These are phyloP conservation scores for Calonectria leucothoes DNA, from an alignment of 2,329 filamentous ascomycete genomes.

Conservation along the genomic window DNA sequence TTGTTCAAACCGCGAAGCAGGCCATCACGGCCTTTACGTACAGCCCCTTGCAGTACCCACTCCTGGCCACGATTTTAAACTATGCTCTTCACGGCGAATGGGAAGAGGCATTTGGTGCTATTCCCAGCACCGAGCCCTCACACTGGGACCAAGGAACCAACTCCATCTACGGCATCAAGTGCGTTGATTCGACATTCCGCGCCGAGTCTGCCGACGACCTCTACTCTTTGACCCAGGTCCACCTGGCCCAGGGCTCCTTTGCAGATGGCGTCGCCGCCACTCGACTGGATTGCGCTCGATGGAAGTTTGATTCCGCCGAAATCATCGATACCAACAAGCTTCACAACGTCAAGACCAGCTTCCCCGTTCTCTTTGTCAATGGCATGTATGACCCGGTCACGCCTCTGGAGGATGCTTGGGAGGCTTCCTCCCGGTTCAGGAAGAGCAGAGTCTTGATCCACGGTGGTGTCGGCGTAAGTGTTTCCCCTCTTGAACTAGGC, in stretches of 20 bases:
- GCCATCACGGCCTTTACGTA: not conserved
- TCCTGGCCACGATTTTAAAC: not conserved
- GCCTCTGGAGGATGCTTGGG: conserved; percentile 27
- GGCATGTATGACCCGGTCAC: conserved; percentile 36
- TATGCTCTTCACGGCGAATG: conserved; percentile 4
- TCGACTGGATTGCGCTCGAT: conserved; percentile 22
- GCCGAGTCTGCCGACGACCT: conserved; percentile 9
- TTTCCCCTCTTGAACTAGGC: not conserved
- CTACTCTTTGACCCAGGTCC: conserved; percentile 11
- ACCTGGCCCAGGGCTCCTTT: conserved; percentile 18
- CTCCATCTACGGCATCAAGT: conserved; percentile 10
- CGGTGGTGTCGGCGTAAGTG: conserved; percentile 36
- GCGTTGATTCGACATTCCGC: conserved; percentile 20
- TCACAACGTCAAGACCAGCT: conserved; percentile 34
- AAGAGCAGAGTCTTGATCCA: conserved; percentile 32
- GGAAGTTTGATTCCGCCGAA: conserved; percentile 34
- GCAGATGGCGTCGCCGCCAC: conserved; percentile 21
- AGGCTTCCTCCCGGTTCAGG: conserved; percentile 30
- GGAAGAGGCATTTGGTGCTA: not conserved
- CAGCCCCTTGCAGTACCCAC: not conserved
- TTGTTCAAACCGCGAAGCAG: not conserved
- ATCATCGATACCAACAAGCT: conserved; percentile 24
- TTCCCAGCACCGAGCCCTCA: not conserved
- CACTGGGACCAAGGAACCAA: conserved; percentile 11
- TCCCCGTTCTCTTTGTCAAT: conserved; percentile 33